Evolutionary conservation across 2,329 filamentous ascomycete species (phyloP).

Genomic region (Xylaria sp.): DNA sequence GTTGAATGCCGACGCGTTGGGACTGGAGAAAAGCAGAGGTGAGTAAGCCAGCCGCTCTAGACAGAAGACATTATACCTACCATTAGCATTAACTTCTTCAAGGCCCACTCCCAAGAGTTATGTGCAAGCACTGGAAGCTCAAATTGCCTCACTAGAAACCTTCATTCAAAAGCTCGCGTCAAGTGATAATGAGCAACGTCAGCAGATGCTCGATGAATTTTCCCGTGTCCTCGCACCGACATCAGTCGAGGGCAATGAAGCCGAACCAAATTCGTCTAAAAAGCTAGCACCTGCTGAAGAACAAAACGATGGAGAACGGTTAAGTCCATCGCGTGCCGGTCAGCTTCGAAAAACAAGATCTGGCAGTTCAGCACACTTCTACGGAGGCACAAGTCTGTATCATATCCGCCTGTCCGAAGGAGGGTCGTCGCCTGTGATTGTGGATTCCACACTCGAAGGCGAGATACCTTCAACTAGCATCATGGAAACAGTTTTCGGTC

Average conservation of each 20-base stretch:
- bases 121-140: conserved; percentile 59
- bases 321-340: conserved; percentile 50
- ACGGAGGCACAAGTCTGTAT: conserved; percentile 60
- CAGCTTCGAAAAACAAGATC: conserved; percentile 53
- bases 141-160: conserved; percentile 57
- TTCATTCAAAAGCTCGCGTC: conserved; percentile 57
- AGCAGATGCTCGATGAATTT: conserved; percentile 56
- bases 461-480: conserved; percentile 10
- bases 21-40: conserved; percentile 40
- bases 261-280: conserved; percentile 32
- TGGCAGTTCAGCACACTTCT: conserved; percentile 58
- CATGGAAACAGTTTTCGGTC: conserved; percentile 31
- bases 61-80: neutral
- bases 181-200: conserved; percentile 53
- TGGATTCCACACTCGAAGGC: conserved; percentile 32
- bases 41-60: conserved; percentile 24
- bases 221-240: conserved; percentile 39
- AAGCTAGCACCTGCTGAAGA: conserved; percentile 22
- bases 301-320: conserved; percentile 40
- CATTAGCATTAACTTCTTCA: conserved; percentile 12
- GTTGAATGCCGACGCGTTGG: conserved; percentile 36
- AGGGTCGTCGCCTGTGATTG: conserved; percentile 13
- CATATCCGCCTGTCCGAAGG: conserved; percentile 51
- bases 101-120: conserved; percentile 59
- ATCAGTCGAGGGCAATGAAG: conserved; percentile 27